Percentiles rank a stretch among this genome's conserved stretches.
Evolutionary conservation across 768 basidiomycete genomes (phyloP).

Genomic region (Lactarius indigo): DNA sequence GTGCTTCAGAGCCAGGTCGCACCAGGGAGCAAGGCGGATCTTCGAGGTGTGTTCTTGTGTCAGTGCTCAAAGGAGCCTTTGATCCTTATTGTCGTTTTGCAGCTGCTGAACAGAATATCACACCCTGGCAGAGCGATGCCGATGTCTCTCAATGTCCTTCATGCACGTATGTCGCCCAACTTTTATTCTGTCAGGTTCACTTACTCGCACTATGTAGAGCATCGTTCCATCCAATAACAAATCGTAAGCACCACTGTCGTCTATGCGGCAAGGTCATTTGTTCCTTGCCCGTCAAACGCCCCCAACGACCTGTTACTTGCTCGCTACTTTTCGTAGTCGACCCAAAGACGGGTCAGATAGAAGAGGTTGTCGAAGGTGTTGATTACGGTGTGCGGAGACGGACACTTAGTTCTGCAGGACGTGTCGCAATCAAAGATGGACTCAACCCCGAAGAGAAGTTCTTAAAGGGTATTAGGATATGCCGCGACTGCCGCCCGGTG

Average conservation of each 20-base stretch:
- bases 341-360: conserved; percentile 66
- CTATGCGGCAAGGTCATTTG: conserved; percentile 92
- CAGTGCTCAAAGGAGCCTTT: not conserved
- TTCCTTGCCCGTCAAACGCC: conserved; percentile 73
- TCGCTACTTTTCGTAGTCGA: conserved; percentile 88
- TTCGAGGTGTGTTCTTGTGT: conserved; percentile 52
- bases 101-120: conserved; percentile 88
- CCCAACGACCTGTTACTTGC: conserved; percentile 63
- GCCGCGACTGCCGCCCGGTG: conserved; percentile 74
- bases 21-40: conserved; percentile 52
- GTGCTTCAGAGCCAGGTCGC: conserved; percentile 45
- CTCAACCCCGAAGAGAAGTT: conserved; percentile 73
- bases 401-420: conserved; percentile 30
- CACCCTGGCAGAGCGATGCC: conserved; percentile 90
- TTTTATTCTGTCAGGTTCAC: not conserved
- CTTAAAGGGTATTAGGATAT: conserved; percentile 84
- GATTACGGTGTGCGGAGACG: conserved; percentile 74
- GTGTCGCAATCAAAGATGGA: conserved; percentile 31
- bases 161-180: conserved; percentile 60
- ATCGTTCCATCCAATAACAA: conserved; percentile 85
- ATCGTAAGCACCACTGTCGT: conserved; percentile 95
- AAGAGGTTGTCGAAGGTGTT: conserved; percentile 80
- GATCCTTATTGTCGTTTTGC: not conserved
- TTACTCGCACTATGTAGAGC: conserved; percentile 36
- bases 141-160: conserved; percentile 76